Percentiles rank a stretch among this genome's conserved stretches.
Evolutionary conservation across 768 basidiomycete genomes (phyloP).

Genomic region (Lyophyllum shimeji): DNA sequence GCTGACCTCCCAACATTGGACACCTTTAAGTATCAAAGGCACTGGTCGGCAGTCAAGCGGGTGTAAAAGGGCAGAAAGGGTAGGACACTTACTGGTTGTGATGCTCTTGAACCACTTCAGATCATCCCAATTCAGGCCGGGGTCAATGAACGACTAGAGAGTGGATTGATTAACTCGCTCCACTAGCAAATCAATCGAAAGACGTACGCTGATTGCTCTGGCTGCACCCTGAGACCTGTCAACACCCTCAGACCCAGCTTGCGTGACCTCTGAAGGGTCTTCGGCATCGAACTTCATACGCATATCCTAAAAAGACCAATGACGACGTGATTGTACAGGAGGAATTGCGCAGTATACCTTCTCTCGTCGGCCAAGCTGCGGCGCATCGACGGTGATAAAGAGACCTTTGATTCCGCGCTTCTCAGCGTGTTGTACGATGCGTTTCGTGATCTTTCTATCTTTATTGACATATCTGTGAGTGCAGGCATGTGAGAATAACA

Average conservation of each 20-base stretch:
- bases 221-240: constrained; percentile 92
- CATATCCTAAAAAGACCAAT: constrained; percentile 66
- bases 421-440: constrained; percentile 89
- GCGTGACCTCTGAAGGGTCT: constrained; percentile 56
- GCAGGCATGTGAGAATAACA: background rate
- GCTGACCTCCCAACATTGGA: constrained; percentile 77
- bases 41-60: constrained; percentile 41
- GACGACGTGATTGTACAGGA: background rate
- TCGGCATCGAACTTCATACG: constrained; percentile 92
- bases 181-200: background rate
- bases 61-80: constrained; percentile 29
- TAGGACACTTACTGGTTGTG: constrained; percentile 54
- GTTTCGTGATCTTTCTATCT: constrained; percentile 81
- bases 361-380: constrained; percentile 91
- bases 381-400: constrained; percentile 98
- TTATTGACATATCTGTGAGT: constrained; percentile 81
- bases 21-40: constrained; percentile 90
- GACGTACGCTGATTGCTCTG: constrained; percentile 81
- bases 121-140: constrained; percentile 83
- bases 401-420: constrained; percentile 86
- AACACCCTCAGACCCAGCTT: constrained; percentile 53
- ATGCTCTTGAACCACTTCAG: constrained; percentile 80
- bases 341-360: constrained; percentile 44
- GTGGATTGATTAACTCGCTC: background rate
- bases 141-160: constrained; percentile 89